Conservation (phyloP, 441 rosid genomes). For the Macaranga tanarius region DNA sequence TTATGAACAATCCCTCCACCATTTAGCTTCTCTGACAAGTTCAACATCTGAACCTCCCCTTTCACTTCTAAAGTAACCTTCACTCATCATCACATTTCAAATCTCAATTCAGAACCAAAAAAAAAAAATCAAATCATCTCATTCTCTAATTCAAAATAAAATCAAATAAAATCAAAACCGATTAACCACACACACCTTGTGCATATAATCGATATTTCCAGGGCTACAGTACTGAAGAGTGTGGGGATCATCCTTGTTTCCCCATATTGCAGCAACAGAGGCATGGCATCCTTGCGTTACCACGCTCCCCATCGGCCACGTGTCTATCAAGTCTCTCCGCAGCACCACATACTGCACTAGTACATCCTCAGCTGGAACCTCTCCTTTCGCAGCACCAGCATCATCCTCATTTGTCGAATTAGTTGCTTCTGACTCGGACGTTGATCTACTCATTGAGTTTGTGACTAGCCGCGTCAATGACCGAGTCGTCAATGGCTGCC, state of each 20-base stretch:
- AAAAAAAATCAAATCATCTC: too few species aligned
- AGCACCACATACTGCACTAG: slow-evolving; percentile 85
- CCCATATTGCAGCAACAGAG: slow-evolving; percentile 78
- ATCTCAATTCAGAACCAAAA: too few species aligned
- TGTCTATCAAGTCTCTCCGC: slow-evolving; percentile 77
- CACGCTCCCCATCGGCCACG: slow-evolving; percentile 91
- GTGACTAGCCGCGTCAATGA: slow-evolving; percentile 1
- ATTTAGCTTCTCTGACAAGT: slow-evolving; percentile 66
- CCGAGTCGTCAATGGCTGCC: background rate
- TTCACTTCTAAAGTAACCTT: slow-evolving; percentile 91
- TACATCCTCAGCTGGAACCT: slow-evolving; percentile 42
- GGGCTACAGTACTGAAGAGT: slow-evolving; percentile 73
- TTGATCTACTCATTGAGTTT: slow-evolving; percentile 42
- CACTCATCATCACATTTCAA: too few species aligned
- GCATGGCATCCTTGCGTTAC: slow-evolving; percentile 96
- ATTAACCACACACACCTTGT: too few species aligned
- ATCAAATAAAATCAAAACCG: too few species aligned
- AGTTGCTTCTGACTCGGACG: slow-evolving; percentile 21
- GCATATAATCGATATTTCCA: slow-evolving; percentile 63
- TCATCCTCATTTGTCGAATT: slow-evolving; percentile 15
- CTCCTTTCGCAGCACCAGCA: slow-evolving; percentile 22
- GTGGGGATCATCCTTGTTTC: slow-evolving; percentile 58
- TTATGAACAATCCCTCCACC: slow-evolving; percentile 68
- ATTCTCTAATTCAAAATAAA: too few species aligned
- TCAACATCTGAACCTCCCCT: slow-evolving; percentile 74